These are phyloP conservation scores for Fusarium sp. DNA, from an alignment of 2,329 filamentous ascomycete species.

Conservation along the genomic window DNA sequence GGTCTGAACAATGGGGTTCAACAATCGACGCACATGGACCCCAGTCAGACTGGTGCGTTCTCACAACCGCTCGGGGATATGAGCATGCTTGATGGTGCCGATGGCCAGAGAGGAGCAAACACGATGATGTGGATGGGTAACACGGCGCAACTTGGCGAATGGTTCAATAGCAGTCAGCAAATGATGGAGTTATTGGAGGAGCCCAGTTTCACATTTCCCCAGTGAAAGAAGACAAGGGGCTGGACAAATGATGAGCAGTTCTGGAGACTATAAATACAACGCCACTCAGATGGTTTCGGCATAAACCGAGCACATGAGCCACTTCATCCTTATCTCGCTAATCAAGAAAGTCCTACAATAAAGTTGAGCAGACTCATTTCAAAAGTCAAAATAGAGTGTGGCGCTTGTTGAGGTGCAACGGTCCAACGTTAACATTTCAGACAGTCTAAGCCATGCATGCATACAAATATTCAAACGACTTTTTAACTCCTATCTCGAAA, in stretches of 20 bases:
- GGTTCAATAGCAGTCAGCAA: constrained; percentile 51
- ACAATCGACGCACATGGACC: constrained; percentile 28
- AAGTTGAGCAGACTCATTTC: neutral
- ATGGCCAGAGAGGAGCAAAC: constrained; percentile 32
- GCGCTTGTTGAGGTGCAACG: neutral
- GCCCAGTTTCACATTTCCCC: constrained; percentile 39
- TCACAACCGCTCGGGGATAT: constrained; percentile 21
- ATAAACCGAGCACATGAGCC: neutral
- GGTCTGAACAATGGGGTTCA: constrained; percentile 7
- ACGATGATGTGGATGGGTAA: constrained; percentile 50
- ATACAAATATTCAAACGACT: neutral
- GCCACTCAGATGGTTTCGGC: neutral
- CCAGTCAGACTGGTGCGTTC: constrained; percentile 13
- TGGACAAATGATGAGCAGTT: neutral
- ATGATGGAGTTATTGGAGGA: constrained; percentile 50
- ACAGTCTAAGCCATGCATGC: neutral
- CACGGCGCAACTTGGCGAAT: constrained; percentile 49
- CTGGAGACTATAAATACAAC: neutral
- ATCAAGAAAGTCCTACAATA: no score
- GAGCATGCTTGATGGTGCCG: constrained; percentile 12
- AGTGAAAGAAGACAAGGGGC: neutral
- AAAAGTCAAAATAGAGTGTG: neutral
- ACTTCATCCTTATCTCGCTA: neutral
- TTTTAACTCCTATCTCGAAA: constrained; percentile 17
- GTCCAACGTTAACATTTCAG: neutral